Evolutionary conservation across 495 filamentous ascomycete genomes (phyloP), one percentile per base, ranked within the genome.

Genomic region (Penicillium paradoxum): DNA sequence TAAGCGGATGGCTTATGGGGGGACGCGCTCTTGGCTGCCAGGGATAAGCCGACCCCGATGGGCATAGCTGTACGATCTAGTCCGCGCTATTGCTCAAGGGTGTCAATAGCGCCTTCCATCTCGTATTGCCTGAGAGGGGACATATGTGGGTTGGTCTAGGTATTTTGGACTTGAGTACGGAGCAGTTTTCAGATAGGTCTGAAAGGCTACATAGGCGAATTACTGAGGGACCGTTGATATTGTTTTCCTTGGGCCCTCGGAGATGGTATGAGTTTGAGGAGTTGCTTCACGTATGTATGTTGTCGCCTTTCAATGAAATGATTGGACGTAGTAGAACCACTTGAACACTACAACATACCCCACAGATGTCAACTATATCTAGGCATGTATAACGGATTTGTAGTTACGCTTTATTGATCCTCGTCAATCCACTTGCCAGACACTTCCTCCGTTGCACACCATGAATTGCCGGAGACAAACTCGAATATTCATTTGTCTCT

Each of bases 1-100:
- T 47, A 57, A 60, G 45, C 54, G 50, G 58, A 57, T 45, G 45
- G 18, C 30, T 57, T 57, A 50, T 54, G 13, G n/a, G 13, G 15
- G 15, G 41, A n/a, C n/a, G 21, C 25, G 25, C 21, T 49, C 41
- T 50, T 34, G 42, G 48, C 48, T 39, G 21, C 18, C 21, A 21
- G 39, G 41, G 29, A 43, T 18, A 45, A 21, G 50, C 4, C 18
- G 14, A 24, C 17, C 15, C 37, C 18, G 25, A 11, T 37, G 14
- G 19, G 39, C n/a, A 29, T 30, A 29, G 40, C 51, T 58, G 55
- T 51, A 58, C 32, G 40, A 50, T 46, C 55, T 53, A 50, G 36
- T 36, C 29, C 40, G 11, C 30, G 18, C 29, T 51, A 43, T 30
- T 34, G 37, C 33, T 36, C 10, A 18, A 21, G 37, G 11, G 22